Conservation (phyloP, 495 filamentous ascomycete species). For the Pyrenula massariospora region DNA sequence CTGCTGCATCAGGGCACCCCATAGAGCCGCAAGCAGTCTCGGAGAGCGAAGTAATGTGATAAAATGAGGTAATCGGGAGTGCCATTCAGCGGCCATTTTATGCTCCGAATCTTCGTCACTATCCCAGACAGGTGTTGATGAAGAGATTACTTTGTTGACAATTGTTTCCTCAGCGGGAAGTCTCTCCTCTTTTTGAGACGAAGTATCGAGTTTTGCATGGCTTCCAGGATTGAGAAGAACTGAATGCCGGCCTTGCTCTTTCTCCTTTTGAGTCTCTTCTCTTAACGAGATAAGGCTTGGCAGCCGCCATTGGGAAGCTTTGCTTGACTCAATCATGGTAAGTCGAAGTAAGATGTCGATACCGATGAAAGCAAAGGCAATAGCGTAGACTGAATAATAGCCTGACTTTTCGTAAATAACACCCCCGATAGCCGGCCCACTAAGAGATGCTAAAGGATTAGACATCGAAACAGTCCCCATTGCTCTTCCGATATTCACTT, state of each 20-base stretch:
- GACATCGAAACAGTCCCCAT: slow-evolving; percentile 60
- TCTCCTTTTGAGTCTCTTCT: neutral
- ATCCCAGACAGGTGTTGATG: neutral
- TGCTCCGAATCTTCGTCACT: neutral
- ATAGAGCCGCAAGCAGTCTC: slow-evolving; percentile 25
- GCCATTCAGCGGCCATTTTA: neutral
- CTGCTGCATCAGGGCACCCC: slow-evolving; percentile 5
- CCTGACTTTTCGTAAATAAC: slow-evolving; percentile 53
- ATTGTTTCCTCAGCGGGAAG: neutral
- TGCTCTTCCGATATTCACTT: slow-evolving; percentile 38
- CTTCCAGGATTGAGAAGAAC: neutral
- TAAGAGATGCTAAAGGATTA: slow-evolving; percentile 40
- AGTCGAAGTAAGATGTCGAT: slow-evolving; percentile 49
- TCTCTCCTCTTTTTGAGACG: neutral
- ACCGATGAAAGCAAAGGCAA: slow-evolving; percentile 38
- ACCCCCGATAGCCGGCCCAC: slow-evolving; percentile 59
- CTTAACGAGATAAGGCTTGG: neutral
- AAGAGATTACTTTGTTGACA: neutral
- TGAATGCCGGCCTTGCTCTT: neutral
- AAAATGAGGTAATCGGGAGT: slow-evolving; percentile 15
- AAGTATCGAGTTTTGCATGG: neutral
- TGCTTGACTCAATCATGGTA: slow-evolving; percentile 48
- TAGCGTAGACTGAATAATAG: slow-evolving; percentile 39
- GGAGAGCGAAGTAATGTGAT: slow-evolving; percentile 25
- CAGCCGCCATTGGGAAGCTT: slow-evolving; percentile 36